These are phyloP conservation scores for Fagopyrum homotropicum DNA, from an alignment of 148 eudicot genomes.

Conservation along the genomic window DNA sequence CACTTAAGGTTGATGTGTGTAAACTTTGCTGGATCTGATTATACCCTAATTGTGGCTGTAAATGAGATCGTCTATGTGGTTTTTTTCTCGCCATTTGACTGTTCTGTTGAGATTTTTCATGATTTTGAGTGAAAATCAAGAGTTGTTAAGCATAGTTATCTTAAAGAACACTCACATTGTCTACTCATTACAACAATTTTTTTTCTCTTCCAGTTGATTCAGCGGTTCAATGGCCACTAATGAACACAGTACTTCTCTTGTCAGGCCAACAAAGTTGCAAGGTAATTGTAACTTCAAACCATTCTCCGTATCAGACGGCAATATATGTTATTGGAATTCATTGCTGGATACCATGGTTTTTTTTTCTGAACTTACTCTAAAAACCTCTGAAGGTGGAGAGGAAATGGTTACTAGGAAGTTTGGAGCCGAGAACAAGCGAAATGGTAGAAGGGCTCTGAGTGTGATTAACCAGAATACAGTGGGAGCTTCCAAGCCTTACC, in stretches of 20 bases:
- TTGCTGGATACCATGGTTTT: background rate
- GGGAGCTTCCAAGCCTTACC: conserved; percentile 30
- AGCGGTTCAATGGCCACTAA: conserved; percentile 32
- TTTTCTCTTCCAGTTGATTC: background rate
- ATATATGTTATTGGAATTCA: background rate
- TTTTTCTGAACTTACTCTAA: background rate
- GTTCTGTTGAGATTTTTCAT: too few species aligned
- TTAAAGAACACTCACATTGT: background rate
- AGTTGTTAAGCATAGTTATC: too few species aligned
- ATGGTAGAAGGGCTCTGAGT: conserved; percentile 49
- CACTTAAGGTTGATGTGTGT: too few species aligned
- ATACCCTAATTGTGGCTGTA: too few species aligned
- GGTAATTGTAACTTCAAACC: conserved; percentile 20
- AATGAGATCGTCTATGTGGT: too few species aligned
- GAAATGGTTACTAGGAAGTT: conserved; percentile 37
- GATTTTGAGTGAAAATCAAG: too few species aligned
- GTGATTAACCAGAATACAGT: conserved; percentile 48
- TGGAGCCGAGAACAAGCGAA: conserved; percentile 42
- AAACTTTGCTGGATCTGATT: too few species aligned
- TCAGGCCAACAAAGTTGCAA: conserved; percentile 29
- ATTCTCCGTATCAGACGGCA: background rate
- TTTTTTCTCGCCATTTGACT: too few species aligned
- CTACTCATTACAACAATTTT: background rate
- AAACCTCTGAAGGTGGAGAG: conserved; percentile 24
- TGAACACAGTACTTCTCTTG: conserved; percentile 32